A percentile compares a stretch with the other conserved stretches of the same genome.
Conservation (phyloP, 768 basidiomycete species). For the Inosperma sp. region DNA sequence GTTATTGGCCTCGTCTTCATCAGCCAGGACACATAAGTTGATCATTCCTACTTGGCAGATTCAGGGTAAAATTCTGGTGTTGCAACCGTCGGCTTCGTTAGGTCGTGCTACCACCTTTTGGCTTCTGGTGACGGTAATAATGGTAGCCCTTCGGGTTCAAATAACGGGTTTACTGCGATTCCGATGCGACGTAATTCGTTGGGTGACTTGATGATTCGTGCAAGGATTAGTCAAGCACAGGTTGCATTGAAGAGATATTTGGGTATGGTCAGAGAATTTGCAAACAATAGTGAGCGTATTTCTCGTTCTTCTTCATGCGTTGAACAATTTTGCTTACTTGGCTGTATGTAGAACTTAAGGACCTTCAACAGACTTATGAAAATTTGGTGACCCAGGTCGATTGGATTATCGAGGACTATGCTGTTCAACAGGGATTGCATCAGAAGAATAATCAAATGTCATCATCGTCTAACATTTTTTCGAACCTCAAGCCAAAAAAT, state of each 20-base stretch:
- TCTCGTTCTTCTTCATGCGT: slow-evolving; percentile 19
- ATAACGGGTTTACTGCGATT: not conserved
- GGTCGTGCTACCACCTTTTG: slow-evolving; percentile 16
- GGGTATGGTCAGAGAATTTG: slow-evolving; percentile 84
- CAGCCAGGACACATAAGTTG: not conserved
- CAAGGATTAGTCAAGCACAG: slow-evolving; percentile 76
- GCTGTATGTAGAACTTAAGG: slow-evolving; percentile 58
- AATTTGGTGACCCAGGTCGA: slow-evolving; percentile 53
- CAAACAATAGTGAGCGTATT: slow-evolving; percentile 75
- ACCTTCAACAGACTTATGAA: slow-evolving; percentile 56
- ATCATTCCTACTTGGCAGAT: not conserved
- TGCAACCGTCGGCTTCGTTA: slow-evolving; percentile 22
- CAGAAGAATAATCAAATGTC: not conserved
- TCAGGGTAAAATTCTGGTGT: slow-evolving; percentile 6
- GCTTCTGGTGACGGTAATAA: not conserved
- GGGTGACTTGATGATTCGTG: slow-evolving; percentile 71
- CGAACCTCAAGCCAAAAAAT: slow-evolving; percentile 35
- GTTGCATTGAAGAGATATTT: slow-evolving; percentile 70
- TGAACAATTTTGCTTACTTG: not conserved
- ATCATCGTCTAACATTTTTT: slow-evolving; percentile 47
- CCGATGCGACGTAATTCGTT: slow-evolving; percentile 58
- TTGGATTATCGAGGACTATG: slow-evolving; percentile 43
- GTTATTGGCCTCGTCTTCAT: slow-evolving; percentile 7
- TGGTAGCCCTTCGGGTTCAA: not conserved
- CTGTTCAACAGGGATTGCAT: slow-evolving; percentile 21